Evolutionary conservation across 2,329 filamentous ascomycete species (phyloP), one percentile per base, ranked within the genome.

Genomic region (Aspergillus neotritici): DNA sequence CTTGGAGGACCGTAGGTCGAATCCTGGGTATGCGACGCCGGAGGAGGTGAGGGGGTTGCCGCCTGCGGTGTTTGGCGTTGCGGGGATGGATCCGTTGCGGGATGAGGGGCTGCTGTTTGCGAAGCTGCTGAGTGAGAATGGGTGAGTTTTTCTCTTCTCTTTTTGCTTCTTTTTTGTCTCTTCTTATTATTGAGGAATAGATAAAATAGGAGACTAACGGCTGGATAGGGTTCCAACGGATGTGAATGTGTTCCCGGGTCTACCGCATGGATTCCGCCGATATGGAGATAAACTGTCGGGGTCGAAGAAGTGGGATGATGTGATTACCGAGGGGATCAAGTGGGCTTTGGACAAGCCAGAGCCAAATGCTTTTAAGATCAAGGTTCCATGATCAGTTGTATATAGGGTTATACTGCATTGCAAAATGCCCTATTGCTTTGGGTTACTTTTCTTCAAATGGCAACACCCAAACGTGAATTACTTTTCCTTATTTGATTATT

Each of bases 181-280:
- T 34, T 29, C 2, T 25, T 9, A 2, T 6, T 25, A 9, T 9
- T n/a, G n/a, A n/a, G 17, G 9, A 25, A 9, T 25, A 8, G 21
- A 9, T 2, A 9, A 25, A 9, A 5, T 10, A n/a, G 4, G 3
- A n/a, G 15, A 3, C 17, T 25, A 13, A 30, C 34, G 11, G 34
- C 38, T 33, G 2, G 13, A 11, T 40, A 74, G 71, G 0, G 72
- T 79, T 0, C 69, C 75, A 0, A 77, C 74, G 0, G 60, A 75
- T 41, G 57, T 72, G 1, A 61, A 69, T 43, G 48, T 79, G 1
- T 78, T 78, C 54, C 68, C 63, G 17, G 76, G 77, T 0, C 57
- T 79, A 1, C 77, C 77, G 0, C 77, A 80, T 59, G 72, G 70
- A 0, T 77, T 77, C 51, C 58, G 70, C 34, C 47, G 58, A 5